Conservation (phyloP, 2,329 filamentous ascomycete genomes). For the Shiraia bambusicola region DNA sequence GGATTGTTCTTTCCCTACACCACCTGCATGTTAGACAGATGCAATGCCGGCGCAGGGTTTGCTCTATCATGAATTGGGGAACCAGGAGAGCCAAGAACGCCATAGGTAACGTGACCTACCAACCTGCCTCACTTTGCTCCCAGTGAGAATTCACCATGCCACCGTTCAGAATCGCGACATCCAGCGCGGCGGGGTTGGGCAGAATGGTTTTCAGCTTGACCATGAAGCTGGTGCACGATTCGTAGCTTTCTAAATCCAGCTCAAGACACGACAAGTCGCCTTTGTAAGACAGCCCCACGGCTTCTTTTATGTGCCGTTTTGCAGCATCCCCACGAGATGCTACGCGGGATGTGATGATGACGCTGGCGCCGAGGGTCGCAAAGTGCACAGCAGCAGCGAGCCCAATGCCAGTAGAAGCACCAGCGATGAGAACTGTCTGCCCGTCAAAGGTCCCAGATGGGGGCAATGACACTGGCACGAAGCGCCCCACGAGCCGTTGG, state of each 20-base stretch:
- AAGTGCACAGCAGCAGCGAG: conserved; percentile 27
- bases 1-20: conserved; percentile 12
- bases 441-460: conserved; percentile 20
- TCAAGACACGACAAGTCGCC: conserved; percentile 9
- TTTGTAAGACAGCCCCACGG: conserved; percentile 5
- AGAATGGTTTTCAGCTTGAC: conserved; percentile 7
- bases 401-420: conserved; percentile 31
- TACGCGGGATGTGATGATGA: conserved; percentile 22
- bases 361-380: conserved; percentile 19
- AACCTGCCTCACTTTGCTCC: conserved; percentile 11
- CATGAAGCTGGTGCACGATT: conserved; percentile 10
- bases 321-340: conserved; percentile 7
- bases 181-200: conserved; percentile 5
- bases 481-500: conserved; percentile 10
- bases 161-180: conserved; percentile 11
- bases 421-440: conserved; percentile 45
- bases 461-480: conserved; percentile 8
- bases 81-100: neutral
- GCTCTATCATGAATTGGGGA: neutral
- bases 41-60: too few species aligned
- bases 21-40: conserved; percentile 2
- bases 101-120: conserved; percentile 10
- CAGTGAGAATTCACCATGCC: conserved; percentile 10
- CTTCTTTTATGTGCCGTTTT: conserved; percentile 11
- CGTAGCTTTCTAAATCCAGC: conserved; percentile 12